Conservation (phyloP, 108 stramenopile species). For the Parietichytrium sp. region DNA sequence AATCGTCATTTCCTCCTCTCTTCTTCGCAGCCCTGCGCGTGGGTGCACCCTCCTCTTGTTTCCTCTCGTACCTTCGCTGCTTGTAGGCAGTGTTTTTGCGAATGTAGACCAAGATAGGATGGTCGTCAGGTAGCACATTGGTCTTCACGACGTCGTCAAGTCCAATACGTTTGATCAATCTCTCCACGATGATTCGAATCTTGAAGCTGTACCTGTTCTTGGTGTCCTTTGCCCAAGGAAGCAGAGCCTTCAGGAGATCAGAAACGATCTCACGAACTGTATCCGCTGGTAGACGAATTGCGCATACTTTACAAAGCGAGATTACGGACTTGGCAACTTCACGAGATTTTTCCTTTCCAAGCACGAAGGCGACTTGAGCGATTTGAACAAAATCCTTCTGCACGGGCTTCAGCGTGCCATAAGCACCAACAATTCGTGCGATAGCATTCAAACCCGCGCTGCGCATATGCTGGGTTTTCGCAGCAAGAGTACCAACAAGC, state of each 20-base stretch:
- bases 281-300: neutral
- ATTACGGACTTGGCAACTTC: slow-evolving; percentile 28
- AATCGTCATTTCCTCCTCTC: neutral
- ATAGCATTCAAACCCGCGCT: slow-evolving; percentile 1
- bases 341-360: slow-evolving; percentile 12
- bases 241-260: neutral
- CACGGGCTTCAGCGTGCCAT: neutral
- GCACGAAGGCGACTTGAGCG: slow-evolving; percentile 7
- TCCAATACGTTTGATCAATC: neutral
- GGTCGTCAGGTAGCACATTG: neutral
- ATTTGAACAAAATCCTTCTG: slow-evolving; percentile 18
- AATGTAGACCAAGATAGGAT: neutral
- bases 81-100: slow-evolving; percentile 26
- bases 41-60: no score
- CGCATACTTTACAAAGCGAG: slow-evolving; percentile 9
- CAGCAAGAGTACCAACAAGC: slow-evolving; percentile 2
- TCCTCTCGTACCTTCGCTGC: neutral
- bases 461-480: slow-evolving; percentile 31
- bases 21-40: slow-evolving; percentile 9
- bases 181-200: slow-evolving; percentile 18
- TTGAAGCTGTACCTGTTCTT: slow-evolving; percentile 16
- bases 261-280: neutral
- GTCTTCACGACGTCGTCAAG: neutral
- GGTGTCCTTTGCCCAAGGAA: neutral
- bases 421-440: neutral